Conservation (phyloP, 1,284 basidiomycete genomes). For the Rhizoctonia solani region DNA sequence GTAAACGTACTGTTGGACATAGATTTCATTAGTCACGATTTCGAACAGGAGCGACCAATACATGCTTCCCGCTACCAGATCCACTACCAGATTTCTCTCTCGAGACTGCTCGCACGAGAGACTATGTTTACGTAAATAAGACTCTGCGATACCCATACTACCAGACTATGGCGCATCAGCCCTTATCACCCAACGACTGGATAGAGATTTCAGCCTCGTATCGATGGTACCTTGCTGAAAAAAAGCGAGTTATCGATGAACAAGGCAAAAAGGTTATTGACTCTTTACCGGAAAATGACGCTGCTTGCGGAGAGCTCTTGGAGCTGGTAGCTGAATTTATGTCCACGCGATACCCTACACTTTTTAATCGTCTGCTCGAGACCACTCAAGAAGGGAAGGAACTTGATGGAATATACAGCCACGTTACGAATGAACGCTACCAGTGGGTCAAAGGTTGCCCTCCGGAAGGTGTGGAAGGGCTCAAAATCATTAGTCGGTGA, state of each 20-base stretch:
- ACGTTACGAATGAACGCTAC: slow-evolving; percentile 45
- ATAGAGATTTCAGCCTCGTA: slow-evolving; percentile 52
- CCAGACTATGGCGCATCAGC: slow-evolving; percentile 51
- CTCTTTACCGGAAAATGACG: slow-evolving; percentile 50
- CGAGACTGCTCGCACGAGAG: slow-evolving; percentile 45
- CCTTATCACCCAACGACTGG: slow-evolving; percentile 51
- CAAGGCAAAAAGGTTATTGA: slow-evolving; percentile 49
- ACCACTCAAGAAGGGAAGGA: slow-evolving; percentile 23
- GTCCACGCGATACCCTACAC: slow-evolving; percentile 49
- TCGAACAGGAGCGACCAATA: background rate
- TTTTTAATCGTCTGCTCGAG: slow-evolving; percentile 43
- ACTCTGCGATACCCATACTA: slow-evolving; percentile 47
- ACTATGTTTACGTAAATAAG: slow-evolving; percentile 49
- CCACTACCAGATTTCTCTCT: slow-evolving; percentile 44
- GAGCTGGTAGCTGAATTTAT: slow-evolving; percentile 48
- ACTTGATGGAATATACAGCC: slow-evolving; percentile 46
- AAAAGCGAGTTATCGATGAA: slow-evolving; percentile 47
- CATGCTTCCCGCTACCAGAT: slow-evolving; percentile 44
- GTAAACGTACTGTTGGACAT: no score
- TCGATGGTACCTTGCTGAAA: slow-evolving; percentile 49
- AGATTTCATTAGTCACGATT: no score
- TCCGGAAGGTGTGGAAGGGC: slow-evolving; percentile 45
- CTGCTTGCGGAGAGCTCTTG: slow-evolving; percentile 48
- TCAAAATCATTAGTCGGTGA: slow-evolving; percentile 44
- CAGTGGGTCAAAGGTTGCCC: slow-evolving; percentile 18